Evolutionary conservation across 768 basidiomycete genomes (phyloP).

Genomic region (Cantharellus anzutake): DNA sequence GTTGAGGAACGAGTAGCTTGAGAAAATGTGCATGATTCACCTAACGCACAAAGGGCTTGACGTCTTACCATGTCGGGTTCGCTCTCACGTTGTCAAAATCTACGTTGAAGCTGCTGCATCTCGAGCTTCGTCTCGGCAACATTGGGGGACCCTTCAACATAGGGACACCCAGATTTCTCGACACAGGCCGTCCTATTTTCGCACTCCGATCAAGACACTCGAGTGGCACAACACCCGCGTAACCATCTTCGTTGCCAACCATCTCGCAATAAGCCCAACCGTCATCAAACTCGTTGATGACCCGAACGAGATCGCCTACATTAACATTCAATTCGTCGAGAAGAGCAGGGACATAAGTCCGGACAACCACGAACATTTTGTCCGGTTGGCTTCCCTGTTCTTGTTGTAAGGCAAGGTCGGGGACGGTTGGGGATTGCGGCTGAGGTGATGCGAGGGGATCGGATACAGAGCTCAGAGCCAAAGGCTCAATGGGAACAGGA

Average conservation of each 20-base stretch:
- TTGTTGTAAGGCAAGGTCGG: neutral
- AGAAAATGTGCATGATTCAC: too few relatives aligned
- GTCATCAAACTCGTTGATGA: slow-evolving; percentile 1
- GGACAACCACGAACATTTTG: neutral
- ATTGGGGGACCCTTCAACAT: neutral
- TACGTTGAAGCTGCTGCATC: neutral
- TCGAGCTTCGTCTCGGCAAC: neutral
- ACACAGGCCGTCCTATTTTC: neutral
- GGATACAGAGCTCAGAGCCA: neutral
- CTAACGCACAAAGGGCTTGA: too few relatives aligned
- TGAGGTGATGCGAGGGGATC: neutral
- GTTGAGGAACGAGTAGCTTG: too few relatives aligned
- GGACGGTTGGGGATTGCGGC: neutral
- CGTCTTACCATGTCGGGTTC: too few relatives aligned
- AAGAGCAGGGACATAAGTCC: neutral
- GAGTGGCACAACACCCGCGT: neutral
- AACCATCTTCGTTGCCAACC: neutral
- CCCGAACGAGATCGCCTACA: neutral
- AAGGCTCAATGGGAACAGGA: neutral
- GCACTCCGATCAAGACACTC: neutral
- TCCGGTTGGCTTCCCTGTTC: neutral
- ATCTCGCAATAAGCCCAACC: slow-evolving; percentile 1
- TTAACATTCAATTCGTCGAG: neutral
- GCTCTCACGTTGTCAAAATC: neutral
- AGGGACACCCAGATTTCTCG: neutral